These are phyloP conservation scores for Dioszegia aurantiaca DNA, from an alignment of 768 basidiomycete genomes.

Conservation along the genomic window DNA sequence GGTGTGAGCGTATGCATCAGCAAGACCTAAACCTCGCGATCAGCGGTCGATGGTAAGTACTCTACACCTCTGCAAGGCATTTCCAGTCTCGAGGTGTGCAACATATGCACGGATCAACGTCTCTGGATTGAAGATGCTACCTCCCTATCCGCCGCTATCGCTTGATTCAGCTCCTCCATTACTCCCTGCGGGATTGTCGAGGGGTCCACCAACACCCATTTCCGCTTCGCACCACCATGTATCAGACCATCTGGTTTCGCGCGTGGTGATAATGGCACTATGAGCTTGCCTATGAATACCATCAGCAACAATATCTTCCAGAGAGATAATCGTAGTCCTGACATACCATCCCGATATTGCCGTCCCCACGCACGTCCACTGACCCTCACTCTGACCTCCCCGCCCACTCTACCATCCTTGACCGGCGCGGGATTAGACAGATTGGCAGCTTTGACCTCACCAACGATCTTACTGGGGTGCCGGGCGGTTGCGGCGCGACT, in stretches of 20 bases:
- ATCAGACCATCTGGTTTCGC: conserved; percentile 8
- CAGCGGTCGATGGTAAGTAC: no score
- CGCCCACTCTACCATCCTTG: background rate
- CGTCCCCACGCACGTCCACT: conserved; percentile 24
- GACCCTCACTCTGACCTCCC: conserved; percentile 16
- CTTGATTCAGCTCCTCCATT: conserved; percentile 6
- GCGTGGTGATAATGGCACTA: background rate
- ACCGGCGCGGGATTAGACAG: background rate
- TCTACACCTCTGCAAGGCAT: no score
- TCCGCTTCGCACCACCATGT: conserved; percentile 6
- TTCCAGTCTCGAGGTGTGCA: no score
- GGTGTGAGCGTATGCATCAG: no score
- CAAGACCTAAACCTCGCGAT: no score
- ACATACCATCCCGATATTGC: conserved; percentile 22
- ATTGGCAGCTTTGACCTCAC: background rate
- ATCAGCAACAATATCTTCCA: no score
- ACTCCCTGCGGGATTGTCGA: conserved; percentile 5
- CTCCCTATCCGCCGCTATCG: conserved; percentile 1
- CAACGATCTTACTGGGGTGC: background rate
- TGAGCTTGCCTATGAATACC: conserved; percentile 1
- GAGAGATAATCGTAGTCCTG: no score
- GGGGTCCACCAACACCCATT: conserved; percentile 16
- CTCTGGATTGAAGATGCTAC: background rate
- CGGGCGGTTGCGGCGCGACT: background rate
- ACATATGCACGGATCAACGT: no score